Evolutionary conservation across 805 yeast genomes (phyloP), one percentile per base, ranked within the genome.

Genomic region (Saccharomycopsis capsularis): DNA sequence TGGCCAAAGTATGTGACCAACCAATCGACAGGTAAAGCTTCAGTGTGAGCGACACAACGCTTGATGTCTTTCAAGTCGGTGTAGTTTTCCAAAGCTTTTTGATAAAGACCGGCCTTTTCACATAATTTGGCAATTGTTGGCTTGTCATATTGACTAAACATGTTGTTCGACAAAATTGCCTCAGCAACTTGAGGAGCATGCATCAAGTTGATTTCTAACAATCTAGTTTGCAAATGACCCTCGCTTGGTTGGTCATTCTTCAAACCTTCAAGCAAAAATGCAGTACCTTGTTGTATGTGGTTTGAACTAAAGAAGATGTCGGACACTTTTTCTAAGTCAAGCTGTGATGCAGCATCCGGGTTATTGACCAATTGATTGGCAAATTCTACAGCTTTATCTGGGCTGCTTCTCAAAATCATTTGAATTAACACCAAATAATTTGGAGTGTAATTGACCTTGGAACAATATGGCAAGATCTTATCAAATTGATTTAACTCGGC

Each of bases 151-250:
- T 90, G 96, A 57, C 90, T 80, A 71, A 95, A 93, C 87, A 93
- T 91, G 53, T 82, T 81, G 67, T 91, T 93, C 53, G 97, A 96
- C 60, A 93, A 75, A 57, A 93, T 93, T 19, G 99, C 99, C 68
- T 93, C 99, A 39, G 99, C 99, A 50, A 93, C 99, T 74, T 93
- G 99, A 45, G 99, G 99, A 16, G 99, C 99, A 65, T 90, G 95
- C 63, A 87, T 67, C 64, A 93, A 74, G 67, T 93, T 93, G 57
- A 87, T 88, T 68, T 93, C 99, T 57, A 93, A 77, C 45, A 93
- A 79, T 61, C 95, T 81, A 6, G 99, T 93, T 74, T 93, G 99
- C 62, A 93, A 74, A 61, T 89, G 95, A 16, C 96, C 97, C 63
- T 93, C 96, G 55, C 90, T 84, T 37, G 98, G 97, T 35, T 82